Evolutionary conservation across 805 yeast genomes (phyloP).

Genomic region (Zygosaccharomyces bisporus): DNA sequence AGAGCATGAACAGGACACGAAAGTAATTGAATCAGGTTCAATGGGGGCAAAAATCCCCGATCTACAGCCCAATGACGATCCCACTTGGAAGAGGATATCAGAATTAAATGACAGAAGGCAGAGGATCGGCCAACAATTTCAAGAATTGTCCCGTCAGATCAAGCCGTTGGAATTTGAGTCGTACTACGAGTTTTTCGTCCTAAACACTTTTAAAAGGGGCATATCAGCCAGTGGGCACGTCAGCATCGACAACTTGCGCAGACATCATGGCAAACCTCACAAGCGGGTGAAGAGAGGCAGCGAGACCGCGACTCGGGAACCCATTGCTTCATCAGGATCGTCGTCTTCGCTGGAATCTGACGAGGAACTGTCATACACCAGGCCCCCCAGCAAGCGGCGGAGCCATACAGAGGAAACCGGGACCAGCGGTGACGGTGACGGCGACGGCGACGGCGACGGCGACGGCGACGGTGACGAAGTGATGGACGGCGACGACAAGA

Average conservation of each 20-base stretch:
- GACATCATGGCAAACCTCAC: constrained; percentile 28
- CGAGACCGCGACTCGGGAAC: constrained; percentile 3
- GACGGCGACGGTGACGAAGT: not conserved
- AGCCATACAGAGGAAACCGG: not conserved
- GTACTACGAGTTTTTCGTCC: constrained; percentile 30
- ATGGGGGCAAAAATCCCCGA: not conserved
- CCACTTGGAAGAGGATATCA: not conserved
- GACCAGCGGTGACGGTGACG: not conserved
- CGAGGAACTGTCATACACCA: not conserved
- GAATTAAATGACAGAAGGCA: constrained; percentile 1
- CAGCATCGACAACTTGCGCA: constrained; percentile 27
- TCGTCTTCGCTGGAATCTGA: constrained; percentile 9
- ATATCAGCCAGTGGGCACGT: constrained; percentile 36
- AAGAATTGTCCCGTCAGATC: constrained; percentile 17
- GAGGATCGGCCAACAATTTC: constrained; percentile 5
- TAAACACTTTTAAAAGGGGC: constrained; percentile 32
- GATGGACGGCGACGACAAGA: not conserved
- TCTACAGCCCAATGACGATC: not conserved
- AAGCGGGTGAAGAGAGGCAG: constrained; percentile 21
- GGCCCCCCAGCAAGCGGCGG: not conserved
- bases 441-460: not conserved
- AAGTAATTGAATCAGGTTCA: not conserved
- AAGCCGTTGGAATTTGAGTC: constrained; percentile 36
- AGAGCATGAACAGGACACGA: not conserved
- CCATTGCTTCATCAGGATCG: constrained; percentile 8